Evolutionary conservation across 306 rosid species (phyloP), one percentile per base, ranked within the genome.

Genomic region (Vigna hirtella): DNA sequence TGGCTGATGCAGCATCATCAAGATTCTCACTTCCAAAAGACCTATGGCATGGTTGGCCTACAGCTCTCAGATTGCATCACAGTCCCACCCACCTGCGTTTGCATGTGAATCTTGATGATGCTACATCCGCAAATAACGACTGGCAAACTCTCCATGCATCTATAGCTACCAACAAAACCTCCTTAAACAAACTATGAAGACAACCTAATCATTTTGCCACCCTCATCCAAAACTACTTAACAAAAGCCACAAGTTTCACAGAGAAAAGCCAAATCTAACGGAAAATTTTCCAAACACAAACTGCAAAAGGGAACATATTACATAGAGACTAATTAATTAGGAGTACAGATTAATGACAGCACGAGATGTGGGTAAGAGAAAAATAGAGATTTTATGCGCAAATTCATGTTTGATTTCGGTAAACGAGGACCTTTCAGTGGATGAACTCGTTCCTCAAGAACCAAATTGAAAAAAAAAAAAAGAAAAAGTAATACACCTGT

Each of bases 1-100:
- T 89, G 87, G 97, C 97, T 58, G 97, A 90, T 92, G 98, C 97
- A 92, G 97, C 98, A 94, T 94, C 98, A 94, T 94, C 98, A 92
- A 94, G 98, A 94, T 92, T 94, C 98, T 92, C 98, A 94, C 28
- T 83, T 79, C 72, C 72, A 81, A 84, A 69, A 81, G 69, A 80
- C 73, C 70, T 26, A 72, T 51, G 83, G 83, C 56, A 36, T 70
- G 48, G 71, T 42, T 66, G 71, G 73, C 63, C 28, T 26, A 64
- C 66, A 61, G 58, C 9, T 15, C 17, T 73, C 51, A 50, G 77
- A 49, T 72, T 77, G 56, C 45, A 77, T 57, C 52, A 73, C 18
- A 73, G 50, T 65, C 70, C 70, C 51, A 15, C 70, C 68, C 66
- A 61, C 56, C 52, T 70, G 81, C 78, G 85, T 83, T 81, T 87